A percentile compares a stretch with the other conserved stretches of the same genome.
These are phyloP conservation scores for Entomophthora muscae DNA, from an alignment of 371 early-diverging fungal genomes.

Conservation along the genomic window DNA sequence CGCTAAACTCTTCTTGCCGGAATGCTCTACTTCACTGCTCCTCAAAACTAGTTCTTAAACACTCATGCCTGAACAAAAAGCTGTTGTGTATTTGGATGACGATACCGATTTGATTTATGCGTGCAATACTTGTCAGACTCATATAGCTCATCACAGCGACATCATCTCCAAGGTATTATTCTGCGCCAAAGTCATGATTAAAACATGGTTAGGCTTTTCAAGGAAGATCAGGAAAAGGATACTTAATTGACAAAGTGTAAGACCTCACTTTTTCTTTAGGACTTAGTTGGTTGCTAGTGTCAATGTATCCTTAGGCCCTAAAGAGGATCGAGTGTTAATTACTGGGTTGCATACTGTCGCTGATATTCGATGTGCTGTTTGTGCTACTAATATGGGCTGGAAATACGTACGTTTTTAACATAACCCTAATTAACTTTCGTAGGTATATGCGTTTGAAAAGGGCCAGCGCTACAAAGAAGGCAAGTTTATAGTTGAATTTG, in stretches of 20 bases:
- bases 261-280: not conserved
- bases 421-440: not conserved
- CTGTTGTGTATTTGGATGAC: too few species aligned
- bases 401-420: conserved; percentile 29
- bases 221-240: not conserved
- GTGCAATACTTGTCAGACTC: too few species aligned
- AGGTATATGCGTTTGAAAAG: not conserved
- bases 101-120: too few species aligned
- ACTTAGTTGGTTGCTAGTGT: not conserved
- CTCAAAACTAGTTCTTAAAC: too few species aligned
- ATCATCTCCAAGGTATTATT: too few species aligned
- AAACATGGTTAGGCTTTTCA: not conserved
- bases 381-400: conserved; percentile 52
- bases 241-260: not conserved
- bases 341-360: conserved; percentile 61
- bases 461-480: not conserved
- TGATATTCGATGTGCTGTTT: conserved; percentile 43
- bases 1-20: too few species aligned
- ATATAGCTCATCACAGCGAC: too few species aligned
- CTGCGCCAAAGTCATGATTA: too few species aligned
- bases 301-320: not conserved
- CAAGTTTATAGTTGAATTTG: not conserved
- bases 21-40: too few species aligned
- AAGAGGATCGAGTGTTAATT: conserved; percentile 44
- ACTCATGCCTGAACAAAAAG: too few species aligned